Evolutionary conservation across 345 rosid genomes (phyloP), one percentile per base, ranked within the genome.

Genomic region (Abelmoschus esculentus): DNA sequence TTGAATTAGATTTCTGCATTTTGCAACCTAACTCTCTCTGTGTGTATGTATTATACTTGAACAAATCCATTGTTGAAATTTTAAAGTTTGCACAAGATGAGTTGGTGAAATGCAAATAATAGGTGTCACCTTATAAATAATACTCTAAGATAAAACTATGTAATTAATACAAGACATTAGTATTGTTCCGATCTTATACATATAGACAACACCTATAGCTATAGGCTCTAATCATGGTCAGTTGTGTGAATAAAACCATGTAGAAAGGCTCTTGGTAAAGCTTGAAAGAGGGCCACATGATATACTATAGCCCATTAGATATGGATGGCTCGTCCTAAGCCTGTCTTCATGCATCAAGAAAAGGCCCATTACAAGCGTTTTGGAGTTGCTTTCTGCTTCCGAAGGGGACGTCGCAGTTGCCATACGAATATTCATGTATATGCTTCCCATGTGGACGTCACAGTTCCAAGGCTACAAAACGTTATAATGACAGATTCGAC

Each of bases 391-490:
- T 19, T 55, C 5, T 4, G 10, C 29, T 19, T 10, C 11, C 47
- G 1, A 4, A 29, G 3, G 1, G 32, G 3, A 29, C 32, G 32
- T 29, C 32, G 2, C 32, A 29, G 32, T 29, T 29, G 32, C 32
- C 3, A 29, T 2, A 29, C 34, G 44, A 47, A 66, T 31, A 66
- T 68, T 50, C 71, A 17, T 53, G 28, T 49, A 68, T 53, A 53
- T 53, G 61, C 71, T 68, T 31, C 71, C 29, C 0, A 18, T 68
- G 29, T 53, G 71, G 71, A 68, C 60, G 10, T 18, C 46, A 34
- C 46, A 50, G 53, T 68, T 34, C 57, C 29, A 3, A 8, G 70
- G 7, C 5, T 8, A 28, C 28, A 66, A 31, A n/a, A 28, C 26
- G 11, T 5, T n/a, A 52, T 8, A 17, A 32, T 18, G 31, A 32